phyloP scores from a whole-genome alignment of 768 basidiomycete genomes.

The Kwoniella sp. region DNA sequence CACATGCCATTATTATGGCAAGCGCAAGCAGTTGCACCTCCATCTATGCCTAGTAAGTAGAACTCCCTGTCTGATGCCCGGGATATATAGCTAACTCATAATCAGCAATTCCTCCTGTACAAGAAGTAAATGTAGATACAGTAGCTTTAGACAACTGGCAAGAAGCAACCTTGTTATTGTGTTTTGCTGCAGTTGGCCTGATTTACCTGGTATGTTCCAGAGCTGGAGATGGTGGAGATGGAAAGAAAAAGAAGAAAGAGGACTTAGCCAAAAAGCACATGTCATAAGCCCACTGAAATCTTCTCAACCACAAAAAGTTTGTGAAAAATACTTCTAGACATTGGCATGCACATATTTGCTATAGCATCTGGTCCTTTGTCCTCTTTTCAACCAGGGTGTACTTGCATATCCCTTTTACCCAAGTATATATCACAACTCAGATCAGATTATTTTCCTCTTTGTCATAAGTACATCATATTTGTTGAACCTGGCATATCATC shows the following conservation, averaged over 20 bases:
- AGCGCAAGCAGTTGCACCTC: neutral
- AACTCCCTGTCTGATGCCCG: neutral
- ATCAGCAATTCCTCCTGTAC: neutral
- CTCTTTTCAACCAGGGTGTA: too few species aligned
- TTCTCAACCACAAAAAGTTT: too few species aligned
- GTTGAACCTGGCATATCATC: too few species aligned
- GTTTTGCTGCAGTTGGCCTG: slow-evolving; percentile 40
- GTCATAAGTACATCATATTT: neutral
- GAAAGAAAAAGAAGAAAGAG: slow-evolving; percentile 26
- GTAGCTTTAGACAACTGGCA: slow-evolving; percentile 44
- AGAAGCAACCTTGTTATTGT: slow-evolving; percentile 48
- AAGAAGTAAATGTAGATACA: slow-evolving; percentile 3
- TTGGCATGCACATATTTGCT: too few species aligned
- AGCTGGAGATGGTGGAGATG: slow-evolving; percentile 11
- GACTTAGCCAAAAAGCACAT: slow-evolving; percentile 19
- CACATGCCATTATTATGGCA: neutral
- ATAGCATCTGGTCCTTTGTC: too few species aligned
- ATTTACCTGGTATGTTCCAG: slow-evolving; percentile 44
- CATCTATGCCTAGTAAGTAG: slow-evolving; percentile 20
- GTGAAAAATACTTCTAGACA: neutral
- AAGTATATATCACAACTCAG: too few species aligned
- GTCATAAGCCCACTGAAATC: too few species aligned
- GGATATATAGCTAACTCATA: neutral
- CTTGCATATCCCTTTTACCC: too few species aligned
- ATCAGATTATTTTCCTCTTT: too few species aligned